These are phyloP conservation scores for Backusella tarrabulga DNA, from an alignment of 192 early-diverging fungal genomes.

Conservation along the genomic window DNA sequence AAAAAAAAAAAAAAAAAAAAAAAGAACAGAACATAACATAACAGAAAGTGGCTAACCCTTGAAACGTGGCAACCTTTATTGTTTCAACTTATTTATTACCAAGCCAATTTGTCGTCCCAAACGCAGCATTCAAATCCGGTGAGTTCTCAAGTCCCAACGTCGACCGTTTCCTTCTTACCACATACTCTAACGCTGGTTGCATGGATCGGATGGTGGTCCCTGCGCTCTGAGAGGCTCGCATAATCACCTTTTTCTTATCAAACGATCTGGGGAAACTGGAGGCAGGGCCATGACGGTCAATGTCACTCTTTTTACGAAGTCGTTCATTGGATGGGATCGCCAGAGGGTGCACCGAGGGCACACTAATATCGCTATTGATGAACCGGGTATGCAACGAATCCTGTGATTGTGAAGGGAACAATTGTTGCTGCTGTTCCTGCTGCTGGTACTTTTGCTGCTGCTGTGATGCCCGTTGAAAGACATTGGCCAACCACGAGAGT, in stretches of 20 bases:
- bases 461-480: constrained; percentile 6
- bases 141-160: background rate
- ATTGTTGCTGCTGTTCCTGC: background rate
- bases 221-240: background rate
- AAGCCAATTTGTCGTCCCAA: constrained; percentile 15
- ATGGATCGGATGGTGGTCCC: background rate
- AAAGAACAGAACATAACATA: too few relatives aligned
- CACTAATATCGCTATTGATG: background rate
- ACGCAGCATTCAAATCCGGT: background rate
- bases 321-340: background rate
- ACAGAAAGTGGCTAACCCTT: background rate
- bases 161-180: constrained; percentile 3
- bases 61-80: background rate
- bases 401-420: background rate
- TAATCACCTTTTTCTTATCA: background rate
- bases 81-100: constrained; percentile 15
- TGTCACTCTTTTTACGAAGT: constrained; percentile 9
- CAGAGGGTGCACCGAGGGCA: background rate
- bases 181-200: constrained; percentile 10
- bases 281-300: constrained; percentile 8
- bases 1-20: too few relatives aligned
- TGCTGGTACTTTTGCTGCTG: background rate
- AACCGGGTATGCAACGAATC: background rate
- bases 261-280: constrained; percentile 8
- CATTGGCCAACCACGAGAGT: constrained; percentile 9